Evolutionary conservation across 148 eudicot species (phyloP), one percentile per base, ranked within the genome.

Genomic region (Persicaria tinctoria): DNA sequence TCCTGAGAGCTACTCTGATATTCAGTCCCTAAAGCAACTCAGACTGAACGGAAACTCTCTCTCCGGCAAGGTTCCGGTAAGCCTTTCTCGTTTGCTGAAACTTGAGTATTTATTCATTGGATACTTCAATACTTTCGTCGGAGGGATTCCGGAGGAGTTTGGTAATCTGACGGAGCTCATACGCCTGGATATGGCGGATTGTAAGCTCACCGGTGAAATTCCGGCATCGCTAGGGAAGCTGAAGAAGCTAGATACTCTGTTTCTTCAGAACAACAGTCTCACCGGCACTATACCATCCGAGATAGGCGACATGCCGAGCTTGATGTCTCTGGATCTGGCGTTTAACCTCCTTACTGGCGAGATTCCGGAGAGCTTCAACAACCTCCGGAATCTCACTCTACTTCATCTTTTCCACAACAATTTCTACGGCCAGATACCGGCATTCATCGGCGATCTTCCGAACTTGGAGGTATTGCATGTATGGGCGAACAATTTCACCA

Each of bases 401-500:
- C 54, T 90, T 0, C 50, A 76, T 60, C 76, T 90, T 57, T 82
- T 80, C 57, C 23, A 66, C 5, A 88, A 90, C 68, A 78, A 80
- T 12, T 50, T 90, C 47, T 53, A 70, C 8, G 96, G 96, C 20
- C 78, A 74, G 0, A 74, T 90, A 17, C 92, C 90, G 10, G 51
- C 44, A 10, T 87, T 71, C 70, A 57, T 90, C 32, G 85, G 87
- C 13, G 81, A 84, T n/a, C 79, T 84, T 1, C 87, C 92, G 4
- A 75, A 79, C 27, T 87, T 90, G 27, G 82, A 77, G 7, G 78
- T 54, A 11, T 59, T 90, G 38, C 84, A 74, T 0, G 7, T 87
- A 13, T 88, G 92, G 92, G 75, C 63, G 1, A 90, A 90, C 78
- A 88, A 87, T 56, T 87, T 90, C 75, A 72, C 85, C 0, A 5